Conservation (phyloP, 805 yeast genomes). For the Metschnikowia borealis region DNA sequence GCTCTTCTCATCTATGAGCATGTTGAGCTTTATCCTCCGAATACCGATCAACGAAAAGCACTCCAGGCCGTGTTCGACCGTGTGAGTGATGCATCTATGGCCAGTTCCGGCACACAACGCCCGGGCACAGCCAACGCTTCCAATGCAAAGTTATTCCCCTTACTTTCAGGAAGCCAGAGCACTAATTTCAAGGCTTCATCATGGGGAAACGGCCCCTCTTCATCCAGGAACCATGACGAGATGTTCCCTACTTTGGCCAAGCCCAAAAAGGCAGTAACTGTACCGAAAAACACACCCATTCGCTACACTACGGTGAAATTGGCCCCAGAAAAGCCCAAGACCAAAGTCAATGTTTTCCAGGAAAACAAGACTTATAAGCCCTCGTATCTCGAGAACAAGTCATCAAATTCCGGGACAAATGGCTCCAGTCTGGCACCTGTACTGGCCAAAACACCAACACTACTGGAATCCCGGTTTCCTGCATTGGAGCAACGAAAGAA, state of each 20-base stretch:
- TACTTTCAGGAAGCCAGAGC: conserved; percentile 28
- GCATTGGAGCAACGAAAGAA: conserved; percentile 40
- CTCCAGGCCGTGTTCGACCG: conserved; percentile 25
- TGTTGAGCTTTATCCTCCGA: conserved; percentile 49
- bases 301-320: conserved; percentile 34
- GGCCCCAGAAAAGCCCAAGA: conserved; percentile 15
- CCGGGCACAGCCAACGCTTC: conserved; percentile 3
- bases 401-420: conserved; percentile 28
- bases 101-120: conserved; percentile 18
- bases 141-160: conserved; percentile 44
- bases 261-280: conserved; percentile 20
- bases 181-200: conserved; percentile 16
- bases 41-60: conserved; percentile 42
- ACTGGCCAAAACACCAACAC: conserved; percentile 22
- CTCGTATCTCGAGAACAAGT: conserved; percentile 29
- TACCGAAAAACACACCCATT: conserved; percentile 24
- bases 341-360: conserved; percentile 16
- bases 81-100: conserved; percentile 10
- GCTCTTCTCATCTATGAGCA: conserved; percentile 57
- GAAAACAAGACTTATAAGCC: conserved; percentile 26
- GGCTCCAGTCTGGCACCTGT: conserved; percentile 4
- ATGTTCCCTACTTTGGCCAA: conserved; percentile 34
- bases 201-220: conserved; percentile 23
- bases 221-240: conserved; percentile 17
- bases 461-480: conserved; percentile 43